Evolutionary conservation across 2,329 filamentous ascomycete species (phyloP), one percentile per base, ranked within the genome.

Genomic region (Diaporthe caulivora): DNA sequence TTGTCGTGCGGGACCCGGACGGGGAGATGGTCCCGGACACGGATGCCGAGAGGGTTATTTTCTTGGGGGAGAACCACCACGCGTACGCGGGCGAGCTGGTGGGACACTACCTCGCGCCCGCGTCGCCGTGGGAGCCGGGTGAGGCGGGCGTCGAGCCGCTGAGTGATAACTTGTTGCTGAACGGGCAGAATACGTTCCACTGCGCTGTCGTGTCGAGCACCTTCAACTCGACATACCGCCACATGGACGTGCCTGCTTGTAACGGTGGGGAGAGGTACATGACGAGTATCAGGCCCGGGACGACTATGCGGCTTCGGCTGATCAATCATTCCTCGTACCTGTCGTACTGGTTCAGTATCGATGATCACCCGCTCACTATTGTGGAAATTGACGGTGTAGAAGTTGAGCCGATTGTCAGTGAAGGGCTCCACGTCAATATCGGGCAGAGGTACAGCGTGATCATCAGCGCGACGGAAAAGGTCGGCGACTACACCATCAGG

Each of bases 351-450:
- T 80, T 85, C 77, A 83, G 80, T 73, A 75, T 85, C 73, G 83
- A 84, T 74, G 80, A 78, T 76, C 83, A 85, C 77, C 78, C 78
- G 4, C 74, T 85, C 2, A 76, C 79, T 0, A 80, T 85, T 37
- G 79, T 85, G 51, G 83, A 85, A 77, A 80, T 85, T 1, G 83
- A 85, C 77, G 83, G 83, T 21, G 77, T 82, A 18, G 83, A 85
- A 72, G 78, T 84, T 49, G 77, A 80, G 31, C 82, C 83, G 21
- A 77, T 83, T 17, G 6, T 74, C 3, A 78, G 78, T 1, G 75
- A 77, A 21, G 82, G 83, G 60, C 80, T 85, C 3, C 84, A 83
- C 51, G 73, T 85, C 54, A 83, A 84, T 67, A 78, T 83, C 0
- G 84, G 82, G 1, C 84, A 85, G 76, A 80, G 84, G 6, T 83